Evolutionary conservation across 371 early-diverging fungal species (phyloP), one percentile per base, ranked within the genome.

Genomic region (Conidiobolus incongruus): DNA sequence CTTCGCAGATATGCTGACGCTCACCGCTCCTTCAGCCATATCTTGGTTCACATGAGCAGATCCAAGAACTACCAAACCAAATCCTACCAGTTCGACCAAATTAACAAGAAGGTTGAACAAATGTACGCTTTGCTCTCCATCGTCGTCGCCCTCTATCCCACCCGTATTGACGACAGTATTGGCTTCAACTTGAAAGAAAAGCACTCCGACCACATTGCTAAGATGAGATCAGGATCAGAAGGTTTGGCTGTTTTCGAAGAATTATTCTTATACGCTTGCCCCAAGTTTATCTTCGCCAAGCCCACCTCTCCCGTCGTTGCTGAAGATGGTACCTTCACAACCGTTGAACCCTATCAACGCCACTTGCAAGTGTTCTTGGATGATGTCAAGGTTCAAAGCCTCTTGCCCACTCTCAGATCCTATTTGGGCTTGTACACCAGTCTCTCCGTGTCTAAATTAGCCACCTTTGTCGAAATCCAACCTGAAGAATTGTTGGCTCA

Each of bases 1-100:
- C 81, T 90, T 79, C 70, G 91, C 43, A 68, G 94, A 38, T 93
- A 88, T 54, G 74, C 89, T 31, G 94, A 93, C 54, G 94, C 94
- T 43, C n/a, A n/a, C n/a, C n/a, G n/a, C n/a, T n/a, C 26, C 8
- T 26, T 8, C 26, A 26, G 26, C 3, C 26, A 26, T 8, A 4
- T 26, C 8, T 26, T 26, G 8, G 26, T 26, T 26, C 8, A 26
- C 26, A 21, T 36, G 17, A 4, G n/a, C 17, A 16, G 37, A 42
- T 86, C 88, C 34, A 82, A 81, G 68, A 88, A 86, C 61, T 92
- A 86, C 65, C 87, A 92, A 57, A 72, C 81, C 46, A 68, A 84
- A 31, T 79, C 83, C 35, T 84, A 84, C 60, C 91, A 89, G 63
- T 86, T 77, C 49, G 91, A 93, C 52, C 75, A 66, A 66, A 81